A percentile compares a stretch with the other conserved stretches of the same genome.
Evolutionary conservation across 2,329 filamentous ascomycete genomes (phyloP).

Genomic region (Colletotrichum sp.): DNA sequence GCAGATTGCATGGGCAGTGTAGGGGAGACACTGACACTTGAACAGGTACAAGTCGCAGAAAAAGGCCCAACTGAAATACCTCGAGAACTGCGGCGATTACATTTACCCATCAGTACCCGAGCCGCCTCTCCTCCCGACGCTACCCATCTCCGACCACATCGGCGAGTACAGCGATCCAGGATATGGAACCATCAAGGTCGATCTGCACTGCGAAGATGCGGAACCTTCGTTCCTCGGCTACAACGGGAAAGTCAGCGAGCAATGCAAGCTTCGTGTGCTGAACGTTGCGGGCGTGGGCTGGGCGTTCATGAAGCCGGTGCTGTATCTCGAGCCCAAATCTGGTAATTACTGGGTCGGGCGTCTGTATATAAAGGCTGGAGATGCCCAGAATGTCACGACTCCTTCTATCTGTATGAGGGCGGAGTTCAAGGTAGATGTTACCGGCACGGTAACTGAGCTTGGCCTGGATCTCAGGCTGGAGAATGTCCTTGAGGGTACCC

Average conservation of each 20-base stretch:
- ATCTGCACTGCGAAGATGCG: constrained; percentile 13
- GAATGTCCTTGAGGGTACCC: background rate
- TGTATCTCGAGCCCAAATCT: constrained; percentile 21
- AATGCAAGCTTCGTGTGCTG: constrained; percentile 19
- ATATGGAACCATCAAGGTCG: constrained; percentile 24
- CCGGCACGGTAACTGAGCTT: background rate
- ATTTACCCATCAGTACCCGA: constrained; percentile 19
- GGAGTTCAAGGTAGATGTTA: background rate
- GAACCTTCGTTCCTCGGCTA: background rate
- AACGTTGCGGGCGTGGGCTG: background rate
- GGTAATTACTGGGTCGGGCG: constrained; percentile 24
- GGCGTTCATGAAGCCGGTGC: background rate
- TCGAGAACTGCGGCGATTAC: constrained; percentile 23
- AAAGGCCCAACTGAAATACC: background rate
- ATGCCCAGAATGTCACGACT: too few relatives aligned
- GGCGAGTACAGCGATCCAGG: constrained; percentile 42
- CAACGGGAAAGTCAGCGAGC: background rate
- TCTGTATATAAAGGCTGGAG: background rate
- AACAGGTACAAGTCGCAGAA: background rate
- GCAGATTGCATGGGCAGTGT: background rate
- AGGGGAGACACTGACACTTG: background rate
- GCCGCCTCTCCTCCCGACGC: constrained; percentile 33
- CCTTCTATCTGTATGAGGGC: background rate
- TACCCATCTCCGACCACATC: constrained; percentile 45
- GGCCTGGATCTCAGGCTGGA: background rate